Evolutionary conservation across 2,329 filamentous ascomycete species (phyloP).

Genomic region (Didymella pomorum): DNA sequence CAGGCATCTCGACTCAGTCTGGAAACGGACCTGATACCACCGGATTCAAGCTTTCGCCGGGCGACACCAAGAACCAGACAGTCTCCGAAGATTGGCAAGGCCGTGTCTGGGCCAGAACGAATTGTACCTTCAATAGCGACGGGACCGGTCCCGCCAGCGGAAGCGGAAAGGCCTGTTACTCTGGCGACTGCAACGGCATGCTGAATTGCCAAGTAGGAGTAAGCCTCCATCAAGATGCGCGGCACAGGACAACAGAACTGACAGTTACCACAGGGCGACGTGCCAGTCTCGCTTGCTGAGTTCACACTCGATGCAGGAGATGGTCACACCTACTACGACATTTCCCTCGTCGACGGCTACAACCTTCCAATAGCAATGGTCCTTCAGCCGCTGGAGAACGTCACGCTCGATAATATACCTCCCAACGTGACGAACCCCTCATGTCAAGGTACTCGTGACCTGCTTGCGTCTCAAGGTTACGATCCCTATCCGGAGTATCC

Average conservation of each 20-base stretch:
- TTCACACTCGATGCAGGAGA: conserved; percentile 76
- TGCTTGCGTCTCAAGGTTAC: conserved; percentile 58
- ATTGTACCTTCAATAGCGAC: conserved; percentile 76
- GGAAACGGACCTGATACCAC: conserved; percentile 71
- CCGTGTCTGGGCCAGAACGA: conserved; percentile 82
- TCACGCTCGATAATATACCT: conserved; percentile 68
- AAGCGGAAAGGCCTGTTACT: conserved; percentile 68
- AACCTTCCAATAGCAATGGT: conserved; percentile 74
- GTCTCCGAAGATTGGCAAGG: conserved; percentile 81
- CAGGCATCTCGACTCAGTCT: conserved; percentile 75
- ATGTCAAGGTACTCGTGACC: conserved; percentile 75
- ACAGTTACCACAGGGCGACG: conserved; percentile 64
- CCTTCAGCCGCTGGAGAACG: conserved; percentile 63
- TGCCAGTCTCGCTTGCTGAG: conserved; percentile 80
- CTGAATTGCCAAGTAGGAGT: conserved; percentile 75
- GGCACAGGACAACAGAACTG: conserved; percentile 1
- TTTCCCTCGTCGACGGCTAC: conserved; percentile 85
- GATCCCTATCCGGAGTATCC: conserved; percentile 61
- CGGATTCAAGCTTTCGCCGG: conserved; percentile 72
- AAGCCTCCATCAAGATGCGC: conserved; percentile 45
- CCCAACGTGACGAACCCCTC: conserved; percentile 79
- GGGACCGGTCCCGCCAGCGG: conserved; percentile 63
- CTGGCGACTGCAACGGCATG: conserved; percentile 78
- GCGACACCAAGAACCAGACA: conserved; percentile 66
- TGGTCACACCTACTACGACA: conserved; percentile 80